These are phyloP conservation scores for Talaromyces islandicus DNA, from an alignment of 2,329 filamentous ascomycete species.

Conservation along the genomic window DNA sequence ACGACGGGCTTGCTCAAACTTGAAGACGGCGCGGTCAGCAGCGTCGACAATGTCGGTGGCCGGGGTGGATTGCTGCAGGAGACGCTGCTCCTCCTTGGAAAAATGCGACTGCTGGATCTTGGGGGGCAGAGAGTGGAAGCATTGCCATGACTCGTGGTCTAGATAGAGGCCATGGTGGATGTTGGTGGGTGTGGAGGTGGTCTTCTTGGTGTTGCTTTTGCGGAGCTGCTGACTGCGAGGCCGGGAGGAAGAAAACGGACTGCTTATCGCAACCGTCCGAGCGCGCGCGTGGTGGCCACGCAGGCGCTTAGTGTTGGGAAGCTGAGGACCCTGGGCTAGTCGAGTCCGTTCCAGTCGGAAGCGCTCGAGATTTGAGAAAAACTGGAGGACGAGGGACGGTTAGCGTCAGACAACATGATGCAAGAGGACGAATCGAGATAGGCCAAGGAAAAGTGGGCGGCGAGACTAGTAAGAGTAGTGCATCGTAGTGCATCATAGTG, in stretches of 20 bases:
- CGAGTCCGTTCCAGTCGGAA: conserved; percentile 26
- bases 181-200: background rate
- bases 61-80: conserved; percentile 47
- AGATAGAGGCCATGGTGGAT: conserved; percentile 27
- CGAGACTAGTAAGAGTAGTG: background rate
- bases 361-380: conserved; percentile 37
- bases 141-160: conserved; percentile 54
- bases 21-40: conserved; percentile 53
- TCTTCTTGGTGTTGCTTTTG: background rate
- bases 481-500: too few species aligned
- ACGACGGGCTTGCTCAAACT: conserved; percentile 31
- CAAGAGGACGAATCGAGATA: background rate
- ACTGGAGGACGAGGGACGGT: conserved; percentile 16
- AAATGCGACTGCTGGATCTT: conserved; percentile 68
- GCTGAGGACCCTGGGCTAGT: conserved; percentile 24
- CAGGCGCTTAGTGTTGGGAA: background rate
- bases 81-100: conserved; percentile 61
- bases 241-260: background rate
- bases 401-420: background rate
- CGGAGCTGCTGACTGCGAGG: background rate
- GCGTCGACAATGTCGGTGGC: conserved; percentile 52
- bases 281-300: conserved; percentile 5
- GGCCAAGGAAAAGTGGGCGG: background rate
- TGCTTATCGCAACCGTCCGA: conserved; percentile 7
- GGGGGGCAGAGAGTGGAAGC: conserved; percentile 65